phyloP scores from a whole-genome alignment of 1,284 basidiomycete species.

The Tilletia caries region DNA sequence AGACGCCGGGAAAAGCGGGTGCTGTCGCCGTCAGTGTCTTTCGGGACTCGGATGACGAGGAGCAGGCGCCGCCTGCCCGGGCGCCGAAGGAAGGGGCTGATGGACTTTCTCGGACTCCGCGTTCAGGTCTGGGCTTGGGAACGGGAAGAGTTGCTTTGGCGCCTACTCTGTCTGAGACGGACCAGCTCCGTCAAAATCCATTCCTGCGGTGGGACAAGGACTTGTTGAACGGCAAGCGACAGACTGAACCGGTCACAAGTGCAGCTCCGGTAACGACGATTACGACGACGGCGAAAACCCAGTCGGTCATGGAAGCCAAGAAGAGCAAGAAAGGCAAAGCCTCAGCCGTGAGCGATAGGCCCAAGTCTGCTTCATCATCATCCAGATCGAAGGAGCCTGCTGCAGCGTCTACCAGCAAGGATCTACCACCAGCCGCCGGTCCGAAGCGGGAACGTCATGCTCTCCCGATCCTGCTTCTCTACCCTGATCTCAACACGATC shows the following conservation, averaged over 20 bases:
- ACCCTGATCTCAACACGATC: conserved; percentile 25
- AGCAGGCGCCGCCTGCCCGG: neutral
- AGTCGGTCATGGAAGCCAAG: neutral
- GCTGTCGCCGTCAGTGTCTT: conserved; percentile 30
- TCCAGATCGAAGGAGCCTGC: conserved; percentile 3
- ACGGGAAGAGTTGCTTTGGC: neutral
- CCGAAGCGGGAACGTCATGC: conserved; percentile 38
- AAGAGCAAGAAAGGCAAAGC: conserved; percentile 12
- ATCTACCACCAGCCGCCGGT: neutral
- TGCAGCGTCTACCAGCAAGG: neutral
- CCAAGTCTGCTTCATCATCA: neutral
- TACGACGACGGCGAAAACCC: no score
- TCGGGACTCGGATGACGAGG: conserved; percentile 35
- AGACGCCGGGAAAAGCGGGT: conserved; percentile 6
- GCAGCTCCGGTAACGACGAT: neutral
- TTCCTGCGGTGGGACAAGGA: conserved; percentile 42
- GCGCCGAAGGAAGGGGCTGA: neutral
- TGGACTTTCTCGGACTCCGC: neutral
- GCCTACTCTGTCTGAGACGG: conserved; percentile 27
- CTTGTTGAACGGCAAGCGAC: neutral
- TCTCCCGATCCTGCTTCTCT: conserved; percentile 37
- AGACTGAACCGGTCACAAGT: conserved; percentile 19
- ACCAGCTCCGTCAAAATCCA: conserved; percentile 41
- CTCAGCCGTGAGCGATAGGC: neutral
- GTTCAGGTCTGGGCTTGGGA: neutral